Evolutionary conservation across 2,329 filamentous ascomycete genomes (phyloP), one percentile per base, ranked within the genome.

Genomic region (Fusarium illudens): DNA sequence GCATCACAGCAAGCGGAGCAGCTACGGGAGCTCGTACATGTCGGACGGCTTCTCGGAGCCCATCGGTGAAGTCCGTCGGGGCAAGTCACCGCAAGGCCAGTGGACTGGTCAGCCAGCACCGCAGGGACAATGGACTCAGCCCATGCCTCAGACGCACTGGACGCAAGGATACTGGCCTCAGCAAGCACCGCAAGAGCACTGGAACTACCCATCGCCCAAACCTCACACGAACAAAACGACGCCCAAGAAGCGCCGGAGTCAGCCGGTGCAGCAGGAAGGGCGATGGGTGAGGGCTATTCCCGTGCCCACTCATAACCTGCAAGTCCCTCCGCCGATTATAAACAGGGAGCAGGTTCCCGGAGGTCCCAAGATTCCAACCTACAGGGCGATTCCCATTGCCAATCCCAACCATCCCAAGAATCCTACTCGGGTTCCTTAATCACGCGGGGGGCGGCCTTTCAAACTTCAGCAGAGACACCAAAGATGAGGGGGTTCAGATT

Each of bases 291-390:
- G 55, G 46, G 42, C 6, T 65, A 57, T 67, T 6, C 66, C 66
- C 19, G 58, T 68, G 15, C 62, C 64, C 29, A 4, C 50, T 12
- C 42, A 49, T 5, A 49, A 51, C 62, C 7, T 65, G 6, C 62
- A 63, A 27, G 58, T 20, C 25, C 67, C 75, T 4, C 67, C 65
- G 10, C 75, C 70, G 1, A 59, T 64, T 9, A 42, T 29, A n/a
- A 32, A 66, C 27, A 60, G 61, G 13, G 76, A 77, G 53, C 70
- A 71, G 7, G 66, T 79, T 6, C 77, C 77, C 1, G 77, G 77
- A 4, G 77, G 77, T 0, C 76, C 76, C 1, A 75, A 73, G 58
- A 77, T 67, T 50, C 77, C 77, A 2, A 78, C 75, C 0, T 79
- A 79, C 48, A 71, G 68, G 6, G 77, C 77, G 1, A 70, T 77